Conservation (phyloP, 176 grass and related monocot species). For the Eragrostis nindensis region DNA sequence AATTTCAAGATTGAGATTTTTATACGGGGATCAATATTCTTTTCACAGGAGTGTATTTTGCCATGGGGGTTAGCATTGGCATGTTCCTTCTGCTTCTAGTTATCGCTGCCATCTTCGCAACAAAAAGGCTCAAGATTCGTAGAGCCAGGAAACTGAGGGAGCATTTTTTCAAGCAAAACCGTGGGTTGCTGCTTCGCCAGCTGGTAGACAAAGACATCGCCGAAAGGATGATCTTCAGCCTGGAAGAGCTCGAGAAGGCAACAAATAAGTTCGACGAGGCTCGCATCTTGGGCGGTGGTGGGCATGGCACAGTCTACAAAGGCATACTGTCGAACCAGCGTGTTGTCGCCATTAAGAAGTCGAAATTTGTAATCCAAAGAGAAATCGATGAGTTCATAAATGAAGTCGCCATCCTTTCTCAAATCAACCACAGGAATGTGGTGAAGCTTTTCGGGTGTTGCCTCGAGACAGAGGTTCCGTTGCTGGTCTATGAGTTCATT, state of each 20-base stretch:
- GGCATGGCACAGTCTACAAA: constrained; percentile 62
- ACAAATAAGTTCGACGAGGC: constrained; percentile 56
- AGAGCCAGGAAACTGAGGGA: constrained; percentile 46
- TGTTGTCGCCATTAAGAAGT: constrained; percentile 67
- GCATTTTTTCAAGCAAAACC: constrained; percentile 62
- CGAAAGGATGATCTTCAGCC: constrained; percentile 58
- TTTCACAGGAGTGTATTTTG: constrained; percentile 9
- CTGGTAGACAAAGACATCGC: constrained; percentile 58
- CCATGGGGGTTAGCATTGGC: constrained; percentile 39
- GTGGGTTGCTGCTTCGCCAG: constrained; percentile 48
- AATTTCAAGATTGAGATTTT: background rate
- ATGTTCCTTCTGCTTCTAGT: constrained; percentile 49
- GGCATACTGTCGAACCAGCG: constrained; percentile 58
- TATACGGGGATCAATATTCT: background rate
- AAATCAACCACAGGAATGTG: constrained; percentile 65
- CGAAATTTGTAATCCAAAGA: constrained; percentile 45
- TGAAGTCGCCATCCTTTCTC: constrained; percentile 64
- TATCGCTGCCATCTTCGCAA: constrained; percentile 28
- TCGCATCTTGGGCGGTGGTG: constrained; percentile 50
- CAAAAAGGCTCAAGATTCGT: constrained; percentile 38
- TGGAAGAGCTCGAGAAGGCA: constrained; percentile 64
- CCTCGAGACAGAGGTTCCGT: constrained; percentile 56
- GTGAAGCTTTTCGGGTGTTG: constrained; percentile 72
- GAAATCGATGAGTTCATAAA: constrained; percentile 71
- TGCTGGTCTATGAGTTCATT: constrained; percentile 68